These are phyloP conservation scores for Canariomyces notabilis DNA, from an alignment of 2,329 filamentous ascomycete species.

Conservation along the genomic window DNA sequence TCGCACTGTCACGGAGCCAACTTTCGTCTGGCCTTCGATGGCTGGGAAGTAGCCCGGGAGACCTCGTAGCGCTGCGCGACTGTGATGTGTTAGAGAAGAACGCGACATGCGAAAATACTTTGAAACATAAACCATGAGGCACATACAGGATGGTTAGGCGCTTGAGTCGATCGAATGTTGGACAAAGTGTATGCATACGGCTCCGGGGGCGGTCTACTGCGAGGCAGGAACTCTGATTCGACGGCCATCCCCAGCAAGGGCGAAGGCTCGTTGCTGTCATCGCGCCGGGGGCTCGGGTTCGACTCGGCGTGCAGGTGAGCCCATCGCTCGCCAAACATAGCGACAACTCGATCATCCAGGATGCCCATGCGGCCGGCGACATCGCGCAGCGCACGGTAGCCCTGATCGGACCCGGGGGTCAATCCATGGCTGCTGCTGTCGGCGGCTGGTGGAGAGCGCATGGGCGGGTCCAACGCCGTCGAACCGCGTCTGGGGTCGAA, in stretches of 20 bases:
- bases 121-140: not conserved
- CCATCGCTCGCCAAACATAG: slow-evolving; percentile 26
- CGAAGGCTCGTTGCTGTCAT: slow-evolving; percentile 6
- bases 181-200: slow-evolving; percentile 19
- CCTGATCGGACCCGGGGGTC: slow-evolving; percentile 4
- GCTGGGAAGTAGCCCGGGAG: not conserved
- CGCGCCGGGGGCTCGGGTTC: slow-evolving; percentile 14
- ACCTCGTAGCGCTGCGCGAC: slow-evolving; percentile 11
- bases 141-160: slow-evolving; percentile 14
- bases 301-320: slow-evolving; percentile 25
- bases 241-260: slow-evolving; percentile 14
- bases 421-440: slow-evolving; percentile 1
- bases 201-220: slow-evolving; percentile 10
- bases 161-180: slow-evolving; percentile 20
- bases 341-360: slow-evolving; percentile 18
- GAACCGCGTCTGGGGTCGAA: slow-evolving; percentile 2
- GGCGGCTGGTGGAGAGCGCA: not conserved
- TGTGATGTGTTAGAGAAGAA: slow-evolving; percentile 9
- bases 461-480: not conserved
- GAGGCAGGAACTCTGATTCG: slow-evolving; percentile 15
- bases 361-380: not conserved
- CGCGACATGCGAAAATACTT: not conserved
- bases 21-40: not conserved
- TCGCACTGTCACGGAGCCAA: not conserved
- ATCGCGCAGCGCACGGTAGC: slow-evolving; percentile 7